Evolutionary conservation across 305 asterid genomes (phyloP).

Genomic region (Euphrasia arctica): DNA sequence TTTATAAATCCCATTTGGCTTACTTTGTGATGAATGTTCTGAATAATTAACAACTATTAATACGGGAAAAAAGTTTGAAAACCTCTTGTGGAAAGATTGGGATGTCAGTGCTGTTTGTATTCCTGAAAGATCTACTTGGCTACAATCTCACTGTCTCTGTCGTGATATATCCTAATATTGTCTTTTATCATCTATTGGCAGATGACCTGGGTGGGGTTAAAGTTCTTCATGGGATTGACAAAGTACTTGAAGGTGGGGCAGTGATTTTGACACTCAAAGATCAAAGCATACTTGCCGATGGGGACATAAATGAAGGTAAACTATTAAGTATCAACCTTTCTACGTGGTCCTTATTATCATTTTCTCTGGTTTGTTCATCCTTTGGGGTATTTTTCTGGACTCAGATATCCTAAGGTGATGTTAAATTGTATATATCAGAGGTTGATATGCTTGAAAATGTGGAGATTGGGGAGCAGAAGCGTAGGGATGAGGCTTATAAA

Average conservation of each 20-base stretch:
- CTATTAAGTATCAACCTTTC: constrained; percentile 19
- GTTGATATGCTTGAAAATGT: constrained; percentile 94
- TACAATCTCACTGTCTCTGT: constrained; percentile 9
- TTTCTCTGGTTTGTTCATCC: constrained; percentile 39
- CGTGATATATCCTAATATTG: constrained; percentile 23
- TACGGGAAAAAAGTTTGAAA: not conserved
- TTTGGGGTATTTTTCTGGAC: constrained; percentile 65
- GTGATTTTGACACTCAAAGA: constrained; percentile 94
- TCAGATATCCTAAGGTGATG: constrained; percentile 91
- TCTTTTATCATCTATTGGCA: constrained; percentile 29
- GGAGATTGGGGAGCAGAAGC: constrained; percentile 94
- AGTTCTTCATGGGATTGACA: constrained; percentile 91
- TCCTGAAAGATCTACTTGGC: constrained; percentile 8
- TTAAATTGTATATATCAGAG: constrained; percentile 90
- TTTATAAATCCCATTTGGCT: constrained; percentile 5
- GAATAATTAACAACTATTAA: constrained; percentile 1
- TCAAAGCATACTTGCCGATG: constrained; percentile 84
- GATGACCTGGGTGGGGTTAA: constrained; percentile 75
- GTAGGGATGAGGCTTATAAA: constrained; percentile 78
- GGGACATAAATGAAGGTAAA: constrained; percentile 81
- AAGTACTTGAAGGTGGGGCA: constrained; percentile 94
- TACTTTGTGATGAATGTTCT: constrained; percentile 16
- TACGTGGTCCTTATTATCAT: constrained; percentile 14
- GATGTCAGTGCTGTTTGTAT: not conserved
- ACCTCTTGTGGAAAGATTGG: constrained; percentile 1